These are phyloP conservation scores for Mortierella sp. DNA, from an alignment of 371 early-diverging fungal genomes.

Conservation along the genomic window DNA sequence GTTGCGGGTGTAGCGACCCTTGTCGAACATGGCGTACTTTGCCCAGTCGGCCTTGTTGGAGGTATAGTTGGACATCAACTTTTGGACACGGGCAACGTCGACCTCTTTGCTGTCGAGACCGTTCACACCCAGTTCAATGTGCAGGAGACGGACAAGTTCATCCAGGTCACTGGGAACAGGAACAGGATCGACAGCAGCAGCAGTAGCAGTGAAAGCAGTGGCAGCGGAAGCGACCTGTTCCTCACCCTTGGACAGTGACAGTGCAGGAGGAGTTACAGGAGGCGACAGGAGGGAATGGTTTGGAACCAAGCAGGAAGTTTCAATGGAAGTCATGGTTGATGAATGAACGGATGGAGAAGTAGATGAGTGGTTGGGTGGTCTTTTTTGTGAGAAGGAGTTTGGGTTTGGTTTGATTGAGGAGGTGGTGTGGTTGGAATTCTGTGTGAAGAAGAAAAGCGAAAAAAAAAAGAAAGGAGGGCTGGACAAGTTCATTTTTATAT, in stretches of 20 bases:
- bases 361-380: neutral
- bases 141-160: slow-evolving; percentile 64
- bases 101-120: slow-evolving; percentile 73
- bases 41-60: slow-evolving; percentile 81
- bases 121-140: slow-evolving; percentile 61
- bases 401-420: neutral
- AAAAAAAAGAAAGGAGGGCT: neutral
- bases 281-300: neutral
- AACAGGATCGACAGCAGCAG: slow-evolving; percentile 16
- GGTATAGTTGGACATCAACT: slow-evolving; percentile 74
- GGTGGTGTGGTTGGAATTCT: neutral
- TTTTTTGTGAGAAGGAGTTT: neutral
- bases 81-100: slow-evolving; percentile 70
- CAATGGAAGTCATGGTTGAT: slow-evolving; percentile 1
- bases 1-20: slow-evolving; percentile 85
- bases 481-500: neutral
- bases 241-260: slow-evolving; percentile 1
- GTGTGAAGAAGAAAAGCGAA: neutral
- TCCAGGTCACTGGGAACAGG: slow-evolving; percentile 57
- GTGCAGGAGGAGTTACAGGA: neutral
- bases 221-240: neutral
- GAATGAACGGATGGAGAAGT: neutral
- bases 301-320: neutral
- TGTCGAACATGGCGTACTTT: slow-evolving; percentile 85
- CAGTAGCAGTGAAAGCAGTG: neutral